Base-by-base conservation (phyloP, 2,329 filamentous ascomycete genomes). In the Gaeumannomyces sp. region DNA sequence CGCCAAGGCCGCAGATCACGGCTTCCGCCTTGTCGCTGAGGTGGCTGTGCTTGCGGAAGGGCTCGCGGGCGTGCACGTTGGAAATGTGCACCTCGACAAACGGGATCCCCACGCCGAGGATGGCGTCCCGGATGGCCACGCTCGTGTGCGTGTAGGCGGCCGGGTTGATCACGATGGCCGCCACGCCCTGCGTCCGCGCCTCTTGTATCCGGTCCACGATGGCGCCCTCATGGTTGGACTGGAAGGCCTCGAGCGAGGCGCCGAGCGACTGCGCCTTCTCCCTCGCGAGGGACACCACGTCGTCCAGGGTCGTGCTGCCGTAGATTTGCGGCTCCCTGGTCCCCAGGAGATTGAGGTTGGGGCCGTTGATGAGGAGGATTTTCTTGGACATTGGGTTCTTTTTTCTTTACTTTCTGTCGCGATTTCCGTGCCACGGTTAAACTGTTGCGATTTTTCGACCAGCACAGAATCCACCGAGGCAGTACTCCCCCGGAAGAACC, bases 321-420 rank as follows among this genome's bases (percentile, higher is more conserved):
- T 93, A 93, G 71, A 92, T 83, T 33, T 86, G 78, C 22, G 90
- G 90, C 74, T 94, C 90, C 28, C 91, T 83, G 16, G 85, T 89
- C 50, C 90, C 90, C 35, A 93, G 83, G 62, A 93, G 87, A 77
- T 93, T 93, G 70, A 93, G 87, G 75, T 93, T 93, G 38, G 90
- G 89, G n/a, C 90, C 90, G 76, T 92, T 92, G 79, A 93, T 86
- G 69, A 92, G 81, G 70, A 92, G 86, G 72, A 92, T 86, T 27
- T 31, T 62, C 25, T 29, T 31, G 19, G 29, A 60, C 35, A 33
- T 60, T 60, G 25, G 8, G 22, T 11, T 16, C 25, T 33, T 33
- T 28, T 59, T 28, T 59, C 19, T 61, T 45, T 3, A n/a, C 16
- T 4, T 45, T 62, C 11, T 28, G 27, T 3, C 31, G 16, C 22